Evolutionary conservation across 495 filamentous ascomycete species (phyloP), one percentile per base, ranked within the genome.

Genomic region (Penicillium pancosmium): DNA sequence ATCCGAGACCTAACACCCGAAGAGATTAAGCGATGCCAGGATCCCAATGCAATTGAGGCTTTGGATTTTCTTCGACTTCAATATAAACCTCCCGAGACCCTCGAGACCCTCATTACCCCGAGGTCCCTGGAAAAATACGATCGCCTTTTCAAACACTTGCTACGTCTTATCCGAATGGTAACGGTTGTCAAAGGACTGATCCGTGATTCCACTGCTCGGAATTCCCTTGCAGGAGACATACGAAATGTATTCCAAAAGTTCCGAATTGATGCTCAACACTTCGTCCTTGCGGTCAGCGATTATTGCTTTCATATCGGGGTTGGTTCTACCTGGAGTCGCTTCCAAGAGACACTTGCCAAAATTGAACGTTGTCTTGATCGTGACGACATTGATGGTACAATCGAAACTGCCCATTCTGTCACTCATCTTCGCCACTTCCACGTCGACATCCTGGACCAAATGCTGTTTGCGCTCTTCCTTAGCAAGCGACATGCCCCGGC

Each of bases 51-150:
- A 0, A 82, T 97, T 33, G 87, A 91, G 71, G 94, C 94, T 0
- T 78, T 97, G 16, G 94, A 98, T 70, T 97, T 98, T 66, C 78
- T 98, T 16, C 85, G 88, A 3, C 76, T 98, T 4, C 87, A 91
- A 52, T 98, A 96, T 76, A 88, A 85, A 40, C 84, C 94, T 0
- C 91, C 93, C 0, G 65, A 81, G 3, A 83, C 89, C 3, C 79
- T 98, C 1, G 84, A 88, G 36, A 75, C 85, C 0, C 79, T 97
- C 54, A 86, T 98, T 23, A 90, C 90, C 0, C 74, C 82, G 0
- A 68, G 73, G 1, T 77, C 86, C 1, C 76, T 98, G 12, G 69
- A 84, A 18, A 91, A 89, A 63, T 97, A 97, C 65, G 94, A 98
- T 67, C 77, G 75, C 25, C 81, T 97, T 18, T 97, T 96, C 76